Evolutionary conservation across 768 basidiomycete genomes (phyloP), one percentile per base, ranked within the genome.

Genomic region (Termitomyces sp.): DNA sequence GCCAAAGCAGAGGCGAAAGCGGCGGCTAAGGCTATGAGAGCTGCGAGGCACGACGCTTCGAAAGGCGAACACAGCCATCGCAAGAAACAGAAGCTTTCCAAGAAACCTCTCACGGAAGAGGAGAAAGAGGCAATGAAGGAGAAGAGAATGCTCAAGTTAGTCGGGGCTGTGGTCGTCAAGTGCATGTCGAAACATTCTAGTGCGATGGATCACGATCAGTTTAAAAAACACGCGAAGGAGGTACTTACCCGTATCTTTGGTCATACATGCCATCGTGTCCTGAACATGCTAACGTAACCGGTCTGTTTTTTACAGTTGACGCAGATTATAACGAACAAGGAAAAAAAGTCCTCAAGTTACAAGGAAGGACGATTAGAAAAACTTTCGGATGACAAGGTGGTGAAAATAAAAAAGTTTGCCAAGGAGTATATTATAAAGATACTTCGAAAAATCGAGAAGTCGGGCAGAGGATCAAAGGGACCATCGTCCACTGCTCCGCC

Each of bases 211-310:
- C 81, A 82, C 51, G 94, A 97, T 7, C 69, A 78, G 54, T 98
- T 98, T 82, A 99, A 99, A 79, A 87, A 87, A 68, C 86, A 97
- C 68, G 97, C 97, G 2, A 93, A 94, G 69, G 93, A 98, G 83
- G 96, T 93, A 61, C 59, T 81, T 67, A 30, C 22, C 9, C n/a
- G 20, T 32, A 33, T 47, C 46, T 45, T 28, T 7, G 1, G 18
- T 16, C 8, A 9, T 45, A 6, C 7, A 10, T 48, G 47, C 7
- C 9, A 47, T 9, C 2, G 12, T 55, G 33, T 18, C n/a, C 9
- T 13, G 38, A n/a, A n/a, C 20, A 28, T 48, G 26, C 33, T 40
- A 6, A 48, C 42, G 8, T 51, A 3, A 12, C 16, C 16, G 20
- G 20, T 22, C 10, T 26, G 18, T 60, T 40, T 5, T 8, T 20